Evolutionary conservation across 2,329 filamentous ascomycete genomes (phyloP), one percentile per base, ranked within the genome.

Genomic region (Cladosporium cucumerinum): DNA sequence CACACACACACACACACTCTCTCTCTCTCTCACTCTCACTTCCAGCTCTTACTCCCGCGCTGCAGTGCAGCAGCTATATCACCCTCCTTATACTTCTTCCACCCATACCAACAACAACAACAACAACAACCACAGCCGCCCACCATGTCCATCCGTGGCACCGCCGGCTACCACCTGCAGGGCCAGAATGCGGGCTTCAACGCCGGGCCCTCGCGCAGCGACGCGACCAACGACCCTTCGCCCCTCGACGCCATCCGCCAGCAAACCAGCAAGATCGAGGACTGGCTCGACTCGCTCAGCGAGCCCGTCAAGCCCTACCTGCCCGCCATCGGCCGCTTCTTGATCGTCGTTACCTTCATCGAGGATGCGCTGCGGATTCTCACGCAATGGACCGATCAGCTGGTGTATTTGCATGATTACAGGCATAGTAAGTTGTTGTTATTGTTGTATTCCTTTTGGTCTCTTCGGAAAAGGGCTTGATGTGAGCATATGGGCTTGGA

Each of bases 251-350:
- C 92, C 73, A 92, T 99, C 76, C 86, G 95, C 69, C 87, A 93
- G 78, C 93, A 98, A 80, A 99, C 95, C 60, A 97, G 91, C 89
- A 98, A 97, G 85, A 94, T 99, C 71, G 95, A 99, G 82, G 95
- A 99, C 77, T 81, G 91, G 77, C 80, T 99, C 76, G 95, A 98
- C 79, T 91, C 87, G 30, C 71, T 93, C 74, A 90, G 92, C 74
- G 94, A 97, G 76, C 95, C 95, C 57, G 81, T 98, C 71, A 98
- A 97, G 85, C 95, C 95, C 90, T 99, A 96, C 77, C 86, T 99
- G 52, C 95, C 95, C 66, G 92, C 92, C 70, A 94, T 99, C 82
- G 95, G 95, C 71, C 92, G 95, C 71, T 98, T 98, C 80, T 81
- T 99, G 71, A 99, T 99, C 72, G 95, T 99, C 64, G 95, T 98